These are phyloP conservation scores for Xerocomellus chrysenteron DNA, from an alignment of 768 basidiomycete genomes.

Conservation along the genomic window DNA sequence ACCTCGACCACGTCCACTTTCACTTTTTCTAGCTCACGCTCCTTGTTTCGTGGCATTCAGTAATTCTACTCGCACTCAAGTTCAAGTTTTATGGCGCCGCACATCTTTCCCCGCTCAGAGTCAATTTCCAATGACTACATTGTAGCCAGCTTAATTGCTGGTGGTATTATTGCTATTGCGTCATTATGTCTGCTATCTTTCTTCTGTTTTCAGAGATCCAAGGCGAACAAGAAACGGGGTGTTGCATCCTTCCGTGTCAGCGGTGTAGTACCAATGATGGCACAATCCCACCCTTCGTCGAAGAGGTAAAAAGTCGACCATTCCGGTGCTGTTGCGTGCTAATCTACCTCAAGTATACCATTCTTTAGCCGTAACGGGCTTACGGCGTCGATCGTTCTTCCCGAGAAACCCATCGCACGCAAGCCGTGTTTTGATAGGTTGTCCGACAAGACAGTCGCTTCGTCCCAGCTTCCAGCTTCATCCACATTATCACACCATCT, in stretches of 20 bases:
- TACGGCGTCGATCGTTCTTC: slow-evolving; percentile 50
- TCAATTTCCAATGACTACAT: slow-evolving; percentile 38
- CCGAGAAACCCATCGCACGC: slow-evolving; percentile 45
- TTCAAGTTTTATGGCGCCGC: slow-evolving; percentile 20
- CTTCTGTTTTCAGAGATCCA: slow-evolving; percentile 44
- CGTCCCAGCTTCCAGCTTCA: slow-evolving; percentile 40
- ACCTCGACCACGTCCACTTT: not conserved
- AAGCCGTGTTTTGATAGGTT: slow-evolving; percentile 41
- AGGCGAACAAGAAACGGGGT: slow-evolving; percentile 34
- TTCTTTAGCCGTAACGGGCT: slow-evolving; percentile 45
- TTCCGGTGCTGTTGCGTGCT: not conserved
- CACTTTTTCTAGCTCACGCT: slow-evolving; percentile 8
- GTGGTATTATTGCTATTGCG: slow-evolving; percentile 14
- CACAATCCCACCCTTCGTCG: not conserved
- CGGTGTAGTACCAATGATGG: slow-evolving; percentile 6
- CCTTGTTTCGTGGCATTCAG: slow-evolving; percentile 3
- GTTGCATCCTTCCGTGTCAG: slow-evolving; percentile 39
- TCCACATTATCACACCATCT: slow-evolving; percentile 34
- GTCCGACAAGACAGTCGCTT: slow-evolving; percentile 40
- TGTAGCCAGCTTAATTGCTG: slow-evolving; percentile 43
- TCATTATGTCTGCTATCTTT: slow-evolving; percentile 36
- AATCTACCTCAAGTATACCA: slow-evolving; percentile 10
- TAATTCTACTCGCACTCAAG: not conserved
- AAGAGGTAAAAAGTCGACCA: slow-evolving; percentile 12
- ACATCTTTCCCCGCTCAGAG: slow-evolving; percentile 8